These are phyloP conservation scores for Tricholoma flavovirens DNA, from an alignment of 768 basidiomycete genomes.

Conservation along the genomic window DNA sequence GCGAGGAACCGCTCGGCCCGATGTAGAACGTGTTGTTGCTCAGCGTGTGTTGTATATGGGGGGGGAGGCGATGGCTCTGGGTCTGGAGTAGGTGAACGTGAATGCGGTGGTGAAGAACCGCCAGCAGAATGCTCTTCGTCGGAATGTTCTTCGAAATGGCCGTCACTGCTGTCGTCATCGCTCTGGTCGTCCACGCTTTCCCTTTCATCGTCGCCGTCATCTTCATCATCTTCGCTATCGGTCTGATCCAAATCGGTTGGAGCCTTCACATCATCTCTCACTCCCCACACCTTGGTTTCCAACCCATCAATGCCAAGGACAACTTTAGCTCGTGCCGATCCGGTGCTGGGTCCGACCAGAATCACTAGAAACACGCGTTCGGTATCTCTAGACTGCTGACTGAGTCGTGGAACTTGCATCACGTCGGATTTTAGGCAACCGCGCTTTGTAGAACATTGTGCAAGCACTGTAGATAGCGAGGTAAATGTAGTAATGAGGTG, in stretches of 20 bases:
- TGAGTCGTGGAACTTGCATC: background rate
- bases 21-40: slow-evolving; percentile 23
- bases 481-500: slow-evolving; percentile 73
- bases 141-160: slow-evolving; percentile 8
- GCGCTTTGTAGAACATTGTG: slow-evolving; percentile 19
- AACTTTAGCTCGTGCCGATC: slow-evolving; percentile 55
- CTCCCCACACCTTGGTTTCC: slow-evolving; percentile 42
- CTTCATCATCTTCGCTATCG: slow-evolving; percentile 23
- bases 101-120: slow-evolving; percentile 6
- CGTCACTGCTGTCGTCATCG: slow-evolving; percentile 14
- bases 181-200: slow-evolving; percentile 10
- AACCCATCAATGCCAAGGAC: slow-evolving; percentile 62
- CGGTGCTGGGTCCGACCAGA: slow-evolving; percentile 59
- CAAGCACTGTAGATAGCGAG: slow-evolving; percentile 64
- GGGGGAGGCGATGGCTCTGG: slow-evolving; percentile 1
- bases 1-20: slow-evolving; percentile 30
- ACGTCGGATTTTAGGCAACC: background rate
- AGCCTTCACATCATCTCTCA: slow-evolving; percentile 20
- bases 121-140: slow-evolving; percentile 8
- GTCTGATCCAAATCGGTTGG: slow-evolving; percentile 17
- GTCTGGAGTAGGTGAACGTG: slow-evolving; percentile 13
- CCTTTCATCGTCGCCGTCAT: slow-evolving; percentile 17
- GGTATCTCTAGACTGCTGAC: slow-evolving; percentile 2
- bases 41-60: slow-evolving; percentile 13
- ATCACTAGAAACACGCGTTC: slow-evolving; percentile 51